A percentile compares a stretch with the other conserved stretches of the same genome.
These are phyloP conservation scores for Ceratocystis huliohia DNA, from an alignment of 2,329 filamentous ascomycete genomes.

Conservation along the genomic window DNA sequence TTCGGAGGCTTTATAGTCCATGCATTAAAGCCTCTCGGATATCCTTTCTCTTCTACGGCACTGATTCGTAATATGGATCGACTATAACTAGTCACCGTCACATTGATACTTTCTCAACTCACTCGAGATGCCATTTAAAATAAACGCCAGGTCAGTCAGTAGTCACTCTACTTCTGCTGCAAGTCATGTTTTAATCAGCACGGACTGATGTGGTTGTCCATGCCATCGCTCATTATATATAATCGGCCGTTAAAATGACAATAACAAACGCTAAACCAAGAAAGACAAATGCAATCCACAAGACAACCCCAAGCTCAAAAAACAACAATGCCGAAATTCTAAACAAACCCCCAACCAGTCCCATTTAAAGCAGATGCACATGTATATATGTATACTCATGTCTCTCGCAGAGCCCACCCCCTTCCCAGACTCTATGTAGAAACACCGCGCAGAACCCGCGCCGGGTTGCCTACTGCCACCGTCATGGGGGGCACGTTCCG, in stretches of 20 bases:
- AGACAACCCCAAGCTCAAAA: neutral
- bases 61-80: too few species aligned
- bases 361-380: neutral
- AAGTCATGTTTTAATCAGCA: too few species aligned
- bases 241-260: neutral
- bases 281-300: slow-evolving; percentile 1
- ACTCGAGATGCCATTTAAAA: too few species aligned
- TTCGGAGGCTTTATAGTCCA: too few species aligned
- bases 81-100: too few species aligned
- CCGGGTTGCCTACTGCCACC: slow-evolving; percentile 59
- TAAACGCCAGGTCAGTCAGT: too few species aligned
- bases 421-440: slow-evolving; percentile 5
- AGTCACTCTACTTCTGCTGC: too few species aligned
- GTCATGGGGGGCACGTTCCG: slow-evolving; percentile 59
- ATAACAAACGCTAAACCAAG: neutral
- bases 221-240: neutral
- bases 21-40: too few species aligned
- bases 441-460: slow-evolving; percentile 39
- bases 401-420: neutral
- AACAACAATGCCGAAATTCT: neutral
- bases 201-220: neutral
- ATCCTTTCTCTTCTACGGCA: too few species aligned
- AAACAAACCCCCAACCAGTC: neutral
- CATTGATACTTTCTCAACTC: too few species aligned
- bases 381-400: neutral